Conservation (phyloP, 306 rosid species). For the Begonia loranthoides region DNA sequence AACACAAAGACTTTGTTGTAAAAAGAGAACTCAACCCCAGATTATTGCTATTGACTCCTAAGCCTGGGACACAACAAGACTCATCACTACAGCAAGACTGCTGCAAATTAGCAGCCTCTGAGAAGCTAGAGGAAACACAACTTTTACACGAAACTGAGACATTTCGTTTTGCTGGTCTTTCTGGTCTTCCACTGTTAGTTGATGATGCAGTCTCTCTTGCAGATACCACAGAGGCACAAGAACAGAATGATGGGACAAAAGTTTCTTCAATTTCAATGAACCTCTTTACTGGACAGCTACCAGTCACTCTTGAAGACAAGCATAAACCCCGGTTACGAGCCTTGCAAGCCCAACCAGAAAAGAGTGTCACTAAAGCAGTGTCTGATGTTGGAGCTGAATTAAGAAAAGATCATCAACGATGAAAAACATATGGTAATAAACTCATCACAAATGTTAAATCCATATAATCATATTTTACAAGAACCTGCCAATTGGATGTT, state of each 20-base stretch:
- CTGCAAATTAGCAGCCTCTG: conserved; percentile 32
- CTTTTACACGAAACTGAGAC: conserved; percentile 24
- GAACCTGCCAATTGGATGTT: conserved; percentile 94
- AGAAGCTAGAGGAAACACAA: conserved; percentile 21
- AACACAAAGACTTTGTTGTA: conserved; percentile 73
- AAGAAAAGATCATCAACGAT: conserved; percentile 5
- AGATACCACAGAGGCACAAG: conserved; percentile 37
- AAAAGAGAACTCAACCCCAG: conserved; percentile 69
- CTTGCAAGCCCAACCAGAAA: conserved; percentile 98
- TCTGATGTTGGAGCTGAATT: conserved; percentile 80
- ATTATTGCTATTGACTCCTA: conserved; percentile 81
- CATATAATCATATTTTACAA: conserved; percentile 15
- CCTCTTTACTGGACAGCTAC: conserved; percentile 71
- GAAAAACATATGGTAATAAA: too few relatives aligned
- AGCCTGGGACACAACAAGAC: conserved; percentile 85
- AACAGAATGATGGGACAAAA: conserved; percentile 30
- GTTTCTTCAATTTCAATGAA: conserved; percentile 62
- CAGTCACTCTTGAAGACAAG: conserved; percentile 56
- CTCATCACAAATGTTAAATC: too few relatives aligned
- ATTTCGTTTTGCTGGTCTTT: conserved; percentile 49
- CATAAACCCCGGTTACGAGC: conserved; percentile 85
- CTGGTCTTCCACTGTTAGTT: conserved; percentile 38
- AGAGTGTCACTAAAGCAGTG: conserved; percentile 86
- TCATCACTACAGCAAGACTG: conserved; percentile 44
- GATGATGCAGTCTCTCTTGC: conserved; percentile 36